A percentile compares a stretch with the other conserved stretches of the same genome.
Conservation (phyloP, 202 grass and related monocot species). For the Elaeis oleifera region DNA sequence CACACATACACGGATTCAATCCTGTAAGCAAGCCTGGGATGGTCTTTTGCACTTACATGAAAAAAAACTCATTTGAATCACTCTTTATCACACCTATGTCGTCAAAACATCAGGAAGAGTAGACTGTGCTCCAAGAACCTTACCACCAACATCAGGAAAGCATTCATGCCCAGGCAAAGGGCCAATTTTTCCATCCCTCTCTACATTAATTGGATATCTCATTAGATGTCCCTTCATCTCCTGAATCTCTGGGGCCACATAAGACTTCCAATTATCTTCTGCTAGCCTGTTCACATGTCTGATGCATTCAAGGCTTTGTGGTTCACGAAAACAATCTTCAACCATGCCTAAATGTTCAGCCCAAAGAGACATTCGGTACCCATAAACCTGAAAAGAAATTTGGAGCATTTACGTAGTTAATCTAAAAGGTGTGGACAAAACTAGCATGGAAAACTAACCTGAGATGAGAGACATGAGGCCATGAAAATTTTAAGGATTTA, state of each 20-base stretch:
- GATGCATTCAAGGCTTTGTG: constrained; percentile 54
- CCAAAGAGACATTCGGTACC: constrained; percentile 93
- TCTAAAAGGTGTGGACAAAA: too few relatives aligned
- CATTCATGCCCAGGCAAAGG: constrained; percentile 41
- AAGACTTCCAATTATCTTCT: constrained; percentile 58
- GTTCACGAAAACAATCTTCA: constrained; percentile 44
- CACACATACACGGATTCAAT: too few relatives aligned
- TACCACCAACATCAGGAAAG: constrained; percentile 82
- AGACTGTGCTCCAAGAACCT: constrained; percentile 66
- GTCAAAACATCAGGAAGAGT: constrained; percentile 75
- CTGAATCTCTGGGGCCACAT: constrained; percentile 34
- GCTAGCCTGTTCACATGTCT: constrained; percentile 63
- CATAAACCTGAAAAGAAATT: constrained; percentile 51
- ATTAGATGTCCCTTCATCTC: constrained; percentile 66
- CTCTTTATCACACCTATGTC: constrained; percentile 22
- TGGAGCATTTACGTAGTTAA: too few relatives aligned
- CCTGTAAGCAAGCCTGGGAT: too few relatives aligned
- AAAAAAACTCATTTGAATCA: too few relatives aligned
- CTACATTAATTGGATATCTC: constrained; percentile 66
- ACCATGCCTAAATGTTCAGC: constrained; percentile 57
- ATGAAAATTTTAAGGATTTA: too few relatives aligned
- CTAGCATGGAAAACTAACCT: too few relatives aligned
- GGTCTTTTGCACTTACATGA: too few relatives aligned
- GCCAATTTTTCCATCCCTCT: constrained; percentile 40
- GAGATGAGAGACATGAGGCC: too few relatives aligned